These are phyloP conservation scores for Candida bentonensis DNA, from an alignment of 805 yeast genomes.

Conservation along the genomic window DNA sequence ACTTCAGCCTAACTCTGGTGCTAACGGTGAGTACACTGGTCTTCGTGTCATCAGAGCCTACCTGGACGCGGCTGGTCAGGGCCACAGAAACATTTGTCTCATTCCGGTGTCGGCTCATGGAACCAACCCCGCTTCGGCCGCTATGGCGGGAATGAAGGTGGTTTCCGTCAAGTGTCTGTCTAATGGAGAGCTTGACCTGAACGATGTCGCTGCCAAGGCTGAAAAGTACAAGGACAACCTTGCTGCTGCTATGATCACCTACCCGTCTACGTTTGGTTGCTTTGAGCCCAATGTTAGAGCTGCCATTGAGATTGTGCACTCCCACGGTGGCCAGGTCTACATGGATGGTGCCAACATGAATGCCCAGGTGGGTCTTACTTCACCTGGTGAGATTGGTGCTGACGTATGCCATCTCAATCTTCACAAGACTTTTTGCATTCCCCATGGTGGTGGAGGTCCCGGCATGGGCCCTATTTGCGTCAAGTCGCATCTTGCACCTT, in stretches of 20 bases:
- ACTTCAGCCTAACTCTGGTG: slow-evolving; percentile 94
- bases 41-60: slow-evolving; percentile 72
- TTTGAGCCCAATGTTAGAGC: slow-evolving; percentile 82
- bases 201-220: slow-evolving; percentile 62
- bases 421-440: slow-evolving; percentile 94
- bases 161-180: slow-evolving; percentile 77
- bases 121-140: slow-evolving; percentile 96
- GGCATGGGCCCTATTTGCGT: slow-evolving; percentile 99
- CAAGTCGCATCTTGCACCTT: slow-evolving; percentile 61
- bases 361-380: slow-evolving; percentile 94
- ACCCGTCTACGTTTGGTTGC: slow-evolving; percentile 93
- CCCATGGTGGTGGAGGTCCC: slow-evolving; percentile 99
- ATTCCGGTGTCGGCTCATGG: slow-evolving; percentile 98
- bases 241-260: slow-evolving; percentile 92
- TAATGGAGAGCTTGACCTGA: slow-evolving; percentile 77
- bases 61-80: slow-evolving; percentile 55
- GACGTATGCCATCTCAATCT: slow-evolving; percentile 95
- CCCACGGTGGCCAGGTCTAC: slow-evolving; percentile 87
- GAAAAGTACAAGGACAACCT: slow-evolving; percentile 50
- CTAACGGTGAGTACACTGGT: slow-evolving; percentile 97
- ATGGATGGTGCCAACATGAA: slow-evolving; percentile 99
- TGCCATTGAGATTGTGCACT: slow-evolving; percentile 78
- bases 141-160: slow-evolving; percentile 92
- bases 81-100: slow-evolving; percentile 69
- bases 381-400: slow-evolving; percentile 96